Base-by-base conservation (phyloP, 2,329 filamentous ascomycete genomes). In the Atkinsonella hypoxylon region DNA sequence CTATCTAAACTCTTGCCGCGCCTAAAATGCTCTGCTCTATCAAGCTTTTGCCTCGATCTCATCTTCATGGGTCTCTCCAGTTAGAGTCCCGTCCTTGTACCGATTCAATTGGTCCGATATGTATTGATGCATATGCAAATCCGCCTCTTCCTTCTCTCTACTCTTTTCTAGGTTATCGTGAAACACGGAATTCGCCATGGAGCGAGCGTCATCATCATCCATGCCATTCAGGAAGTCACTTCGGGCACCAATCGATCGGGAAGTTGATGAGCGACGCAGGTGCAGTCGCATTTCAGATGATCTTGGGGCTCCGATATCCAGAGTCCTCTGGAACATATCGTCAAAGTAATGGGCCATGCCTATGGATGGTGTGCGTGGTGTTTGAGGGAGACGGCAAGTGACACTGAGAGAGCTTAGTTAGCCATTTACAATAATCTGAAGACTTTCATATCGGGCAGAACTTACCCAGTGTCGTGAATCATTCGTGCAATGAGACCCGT, bases 401-500 rank as follows among this genome's bases (percentile, higher is more conserved):
- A 94, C 78, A 58, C 87, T 91, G 41, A 2, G 31, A 15, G 6
- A 13, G n/a, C 6, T 4, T 26, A 15, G 52, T 56, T 22, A 55
- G 50, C 11, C 47, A 32, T 41, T 10, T 48, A 26, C 30, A 12
- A 32, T 45, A 2, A n/a, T 44, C 42, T 20, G 13, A 26, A 26
- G 26, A 26, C 26, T 26, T 26, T 26, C 4, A 26, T 7, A 5
- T 8, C 26, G 5, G 4, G n/a, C n/a, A 20, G 8, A 31, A 70
- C 83, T 73, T 82, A 93, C 87, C 90, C 91, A 58, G 91, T 96
- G 63, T 97, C 93, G 60, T 97, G 91, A 53, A 97, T 97, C 81
- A 97, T 87, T 69, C 94, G 90, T 26, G 91, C 91, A 65, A 97
- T 89, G 58, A 97, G 69, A 22, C 91, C 91, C 38, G 91, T 96